Base-by-base conservation (phyloP, 495 filamentous ascomycete species). In the Neurospora cerealis region DNA sequence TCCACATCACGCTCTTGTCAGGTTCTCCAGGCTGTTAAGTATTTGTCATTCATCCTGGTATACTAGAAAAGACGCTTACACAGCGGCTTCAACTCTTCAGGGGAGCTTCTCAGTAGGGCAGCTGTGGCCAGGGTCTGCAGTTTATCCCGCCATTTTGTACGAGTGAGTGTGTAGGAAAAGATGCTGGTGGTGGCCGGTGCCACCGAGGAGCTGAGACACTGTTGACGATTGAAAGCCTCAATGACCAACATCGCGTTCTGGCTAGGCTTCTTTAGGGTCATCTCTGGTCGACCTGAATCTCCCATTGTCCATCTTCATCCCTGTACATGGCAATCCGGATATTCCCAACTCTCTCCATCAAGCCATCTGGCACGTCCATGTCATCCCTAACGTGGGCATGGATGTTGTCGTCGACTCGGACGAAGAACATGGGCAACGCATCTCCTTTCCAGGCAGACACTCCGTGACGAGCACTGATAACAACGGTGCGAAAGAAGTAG, bases 371-470 rank as follows among this genome's bases (percentile, higher is more conserved):
- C 42, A 80, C 73, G 46, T 83, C 79, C 80, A 83, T 82, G 9
- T 76, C 81, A 46, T 80, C 77, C 1, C 70, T 38, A 10, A 82
- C 77, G 19, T 77, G 78, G 1, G 76, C 79, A 32, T 80, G 76
- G 36, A 83, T 80, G 48, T 73, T 78, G 19, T 76, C 77, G 40
- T 82, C 77, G n/a, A 83, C 79, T 19, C 77, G 74, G 66, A 79
- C 82, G 69, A 83, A 83, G 24, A 83, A 71, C 79, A 83, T 79
- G 10, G 82, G 82, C 71, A 83, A 70, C 1, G 79, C 80, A 41
- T 78, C 79, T n/a, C 77, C 75, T 69, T 83, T 83, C 82, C 80
- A 83, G 2, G 77, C 81, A 41, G 79, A 82, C 9, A 83, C 78
- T 6, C 75, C 78, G 38, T 79, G 78, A 15, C 77, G 75, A 24